These are phyloP conservation scores for Kalmusia sp. DNA, from an alignment of 2,329 filamentous ascomycete species.

Conservation along the genomic window DNA sequence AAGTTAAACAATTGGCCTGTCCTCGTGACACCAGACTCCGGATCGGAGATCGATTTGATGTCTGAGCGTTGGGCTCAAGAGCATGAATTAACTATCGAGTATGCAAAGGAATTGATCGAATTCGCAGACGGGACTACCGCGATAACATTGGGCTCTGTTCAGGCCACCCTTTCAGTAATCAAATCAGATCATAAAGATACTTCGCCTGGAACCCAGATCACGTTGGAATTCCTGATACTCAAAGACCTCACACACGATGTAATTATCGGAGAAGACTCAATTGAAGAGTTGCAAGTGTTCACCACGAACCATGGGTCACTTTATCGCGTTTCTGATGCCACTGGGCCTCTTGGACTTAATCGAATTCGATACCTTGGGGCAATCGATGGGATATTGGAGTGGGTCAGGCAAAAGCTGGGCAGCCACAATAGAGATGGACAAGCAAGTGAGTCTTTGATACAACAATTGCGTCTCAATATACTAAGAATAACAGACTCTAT, in stretches of 20 bases:
- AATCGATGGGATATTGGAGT: neutral
- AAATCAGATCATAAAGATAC: neutral
- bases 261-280: neutral
- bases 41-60: neutral
- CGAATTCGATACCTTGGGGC: neutral
- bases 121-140: neutral
- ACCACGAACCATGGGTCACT: neutral
- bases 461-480: no score
- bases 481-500: neutral
- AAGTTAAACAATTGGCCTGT: neutral
- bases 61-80: neutral
- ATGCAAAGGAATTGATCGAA: neutral
- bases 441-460: neutral
- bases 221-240: neutral
- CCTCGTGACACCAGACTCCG: neutral
- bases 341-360: neutral
- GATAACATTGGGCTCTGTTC: neutral
- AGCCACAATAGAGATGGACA: neutral
- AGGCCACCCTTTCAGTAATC: neutral
- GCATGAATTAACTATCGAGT: neutral
- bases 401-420: slow-evolving; percentile 7
- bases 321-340: neutral
- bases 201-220: neutral
- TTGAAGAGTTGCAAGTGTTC: neutral
- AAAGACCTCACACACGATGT: neutral